These are phyloP conservation scores for Spiraea crenata DNA, from an alignment of 331 rosid genomes.

Conservation along the genomic window DNA sequence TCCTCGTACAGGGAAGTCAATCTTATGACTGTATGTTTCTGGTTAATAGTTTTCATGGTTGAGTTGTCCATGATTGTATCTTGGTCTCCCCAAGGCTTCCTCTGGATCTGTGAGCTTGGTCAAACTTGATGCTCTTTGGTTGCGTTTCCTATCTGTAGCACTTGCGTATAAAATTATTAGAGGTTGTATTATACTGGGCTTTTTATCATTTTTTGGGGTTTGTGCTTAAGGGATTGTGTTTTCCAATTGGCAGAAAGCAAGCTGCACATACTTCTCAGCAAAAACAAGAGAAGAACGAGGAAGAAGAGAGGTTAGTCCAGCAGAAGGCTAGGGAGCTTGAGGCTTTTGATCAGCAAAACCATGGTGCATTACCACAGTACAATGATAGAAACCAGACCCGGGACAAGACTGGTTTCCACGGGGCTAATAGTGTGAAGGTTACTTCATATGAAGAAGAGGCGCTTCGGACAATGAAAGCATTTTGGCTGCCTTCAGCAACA, in stretches of 20 bases:
- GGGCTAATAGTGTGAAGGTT: slow-evolving; percentile 95
- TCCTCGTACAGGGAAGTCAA: no score
- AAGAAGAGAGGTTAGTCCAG: slow-evolving; percentile 64
- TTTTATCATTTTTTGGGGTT: neutral
- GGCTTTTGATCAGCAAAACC: slow-evolving; percentile 98
- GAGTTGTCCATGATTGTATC: neutral
- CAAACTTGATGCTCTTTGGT: slow-evolving; percentile 9
- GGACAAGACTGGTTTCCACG: slow-evolving; percentile 86
- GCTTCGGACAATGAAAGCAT: slow-evolving; percentile 96
- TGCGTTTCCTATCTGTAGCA: neutral
- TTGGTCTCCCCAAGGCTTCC: slow-evolving; percentile 1
- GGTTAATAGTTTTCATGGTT: neutral
- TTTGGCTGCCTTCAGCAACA: slow-evolving; percentile 97
- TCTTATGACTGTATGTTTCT: no score
- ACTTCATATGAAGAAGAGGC: slow-evolving; percentile 97
- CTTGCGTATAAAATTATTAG: neutral
- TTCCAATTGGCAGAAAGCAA: slow-evolving; percentile 55
- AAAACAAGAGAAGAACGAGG: slow-evolving; percentile 84
- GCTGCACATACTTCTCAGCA: slow-evolving; percentile 77
- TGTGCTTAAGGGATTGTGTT: neutral
- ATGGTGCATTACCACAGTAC: slow-evolving; percentile 89
- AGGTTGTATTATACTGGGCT: neutral
- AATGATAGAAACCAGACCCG: slow-evolving; percentile 65
- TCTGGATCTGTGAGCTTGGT: neutral
- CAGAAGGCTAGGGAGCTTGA: slow-evolving; percentile 92